Conservation (phyloP, 1,139 yeast species). For the Geotrichum australiense region DNA sequence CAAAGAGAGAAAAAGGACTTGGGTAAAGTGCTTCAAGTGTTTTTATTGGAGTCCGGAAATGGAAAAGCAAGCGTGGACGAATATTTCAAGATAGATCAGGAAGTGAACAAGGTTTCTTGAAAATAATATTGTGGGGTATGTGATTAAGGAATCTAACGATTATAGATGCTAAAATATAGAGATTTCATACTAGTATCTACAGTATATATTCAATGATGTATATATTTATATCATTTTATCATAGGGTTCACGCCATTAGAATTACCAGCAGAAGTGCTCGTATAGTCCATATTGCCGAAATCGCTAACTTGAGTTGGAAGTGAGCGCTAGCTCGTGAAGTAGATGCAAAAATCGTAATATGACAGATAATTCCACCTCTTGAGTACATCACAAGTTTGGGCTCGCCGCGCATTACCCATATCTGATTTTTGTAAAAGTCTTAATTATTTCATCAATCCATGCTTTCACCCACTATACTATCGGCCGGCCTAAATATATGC, state of each 20-base stretch:
- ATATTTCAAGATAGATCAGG: slow-evolving; percentile 16
- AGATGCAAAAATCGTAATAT: too few relatives aligned
- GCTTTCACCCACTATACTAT: slow-evolving; percentile 37
- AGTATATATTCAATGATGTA: background rate
- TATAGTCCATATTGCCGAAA: too few relatives aligned
- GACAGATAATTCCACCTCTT: too few relatives aligned
- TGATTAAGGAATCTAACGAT: too few relatives aligned
- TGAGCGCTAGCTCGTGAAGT: too few relatives aligned
- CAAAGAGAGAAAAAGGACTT: slow-evolving; percentile 28
- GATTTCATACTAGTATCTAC: background rate
- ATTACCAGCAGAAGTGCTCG: background rate
- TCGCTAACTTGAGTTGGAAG: too few relatives aligned
- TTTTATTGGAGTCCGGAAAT: slow-evolving; percentile 22
- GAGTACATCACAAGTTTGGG: too few relatives aligned
- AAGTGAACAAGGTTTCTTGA: slow-evolving; percentile 10
- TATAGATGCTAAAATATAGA: too few relatives aligned
- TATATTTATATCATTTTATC: background rate
- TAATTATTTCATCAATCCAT: too few relatives aligned
- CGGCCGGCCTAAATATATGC: slow-evolving; percentile 69
- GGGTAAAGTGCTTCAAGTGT: slow-evolving; percentile 32
- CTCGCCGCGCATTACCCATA: too few relatives aligned
- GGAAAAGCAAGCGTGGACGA: slow-evolving; percentile 11
- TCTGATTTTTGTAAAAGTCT: too few relatives aligned
- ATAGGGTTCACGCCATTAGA: background rate
- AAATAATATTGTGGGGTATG: too few relatives aligned